A percentile compares a stretch with the other conserved stretches of the same genome.
Evolutionary conservation across 1,284 basidiomycete species (phyloP).

Genomic region (Malassezia obtusa): DNA sequence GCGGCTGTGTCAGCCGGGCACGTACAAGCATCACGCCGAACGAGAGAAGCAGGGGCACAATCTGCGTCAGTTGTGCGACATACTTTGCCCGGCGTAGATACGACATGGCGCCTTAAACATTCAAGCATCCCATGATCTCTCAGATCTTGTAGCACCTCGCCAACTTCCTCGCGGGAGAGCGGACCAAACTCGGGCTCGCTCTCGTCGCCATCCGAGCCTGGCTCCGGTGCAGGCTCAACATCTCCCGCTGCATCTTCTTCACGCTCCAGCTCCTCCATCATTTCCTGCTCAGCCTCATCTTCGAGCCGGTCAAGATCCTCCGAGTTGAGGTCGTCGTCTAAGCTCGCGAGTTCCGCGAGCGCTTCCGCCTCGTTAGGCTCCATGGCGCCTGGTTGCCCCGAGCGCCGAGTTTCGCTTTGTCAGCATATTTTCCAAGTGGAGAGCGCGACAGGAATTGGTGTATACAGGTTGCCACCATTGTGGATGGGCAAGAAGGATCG

Average conservation of each 20-base stretch:
- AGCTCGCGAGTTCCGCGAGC: not conserved
- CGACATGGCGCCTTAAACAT: conserved; percentile 28
- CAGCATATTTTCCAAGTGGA: not conserved
- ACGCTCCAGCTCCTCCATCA: conserved; percentile 22
- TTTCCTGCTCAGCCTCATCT: conserved; percentile 32
- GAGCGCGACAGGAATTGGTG: not conserved
- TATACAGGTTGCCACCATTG: not conserved
- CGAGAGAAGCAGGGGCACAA: conserved; percentile 31
- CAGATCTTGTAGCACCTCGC: conserved; percentile 25
- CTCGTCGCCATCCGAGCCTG: not conserved
- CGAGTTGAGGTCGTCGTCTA: conserved; percentile 31
- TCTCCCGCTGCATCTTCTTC: conserved; percentile 4
- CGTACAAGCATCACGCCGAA: conserved; percentile 36
- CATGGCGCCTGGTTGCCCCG: no score
- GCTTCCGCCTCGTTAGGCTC: not conserved
- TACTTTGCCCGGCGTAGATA: conserved; percentile 16
- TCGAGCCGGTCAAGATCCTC: conserved; percentile 40
- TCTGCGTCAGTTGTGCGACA: conserved; percentile 5
- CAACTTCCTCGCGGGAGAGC: conserved; percentile 22
- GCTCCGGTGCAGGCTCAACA: not conserved
- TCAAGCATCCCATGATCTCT: conserved; percentile 30
- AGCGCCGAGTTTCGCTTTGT: not conserved
- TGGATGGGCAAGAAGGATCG: conserved; percentile 2
- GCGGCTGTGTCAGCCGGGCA: conserved; percentile 11
- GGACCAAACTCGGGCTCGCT: conserved; percentile 11